phyloP scores from a whole-genome alignment of 2,329 filamentous ascomycete species.

The Cyanodermella asteris region DNA sequence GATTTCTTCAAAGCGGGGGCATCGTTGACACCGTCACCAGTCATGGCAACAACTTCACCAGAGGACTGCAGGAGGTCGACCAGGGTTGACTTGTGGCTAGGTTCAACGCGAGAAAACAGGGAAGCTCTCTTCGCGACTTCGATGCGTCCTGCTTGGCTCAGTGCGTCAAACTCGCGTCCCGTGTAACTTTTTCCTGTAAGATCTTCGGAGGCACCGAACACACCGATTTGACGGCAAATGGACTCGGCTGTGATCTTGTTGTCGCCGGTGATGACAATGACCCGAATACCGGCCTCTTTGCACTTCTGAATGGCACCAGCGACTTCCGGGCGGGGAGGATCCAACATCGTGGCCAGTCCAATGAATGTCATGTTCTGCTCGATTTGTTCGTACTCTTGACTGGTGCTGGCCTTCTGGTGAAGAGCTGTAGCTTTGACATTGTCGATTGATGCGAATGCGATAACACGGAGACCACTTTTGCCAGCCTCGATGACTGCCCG shows the following conservation, averaged over 20 bases:
- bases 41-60: conserved; percentile 96
- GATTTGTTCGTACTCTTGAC: conserved; percentile 61
- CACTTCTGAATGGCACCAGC: conserved; percentile 69
- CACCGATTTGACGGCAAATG: conserved; percentile 90
- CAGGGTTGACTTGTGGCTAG: conserved; percentile 88
- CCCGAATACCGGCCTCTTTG: conserved; percentile 78
- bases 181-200: conserved; percentile 84
- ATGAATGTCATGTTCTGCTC: conserved; percentile 90
- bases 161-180: conserved; percentile 77
- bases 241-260: conserved; percentile 95
- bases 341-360: conserved; percentile 86
- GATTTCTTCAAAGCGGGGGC: conserved; percentile 95
- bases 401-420: conserved; percentile 53
- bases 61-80: conserved; percentile 87
- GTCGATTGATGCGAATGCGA: conserved; percentile 72
- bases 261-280: conserved; percentile 95
- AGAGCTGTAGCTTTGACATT: conserved; percentile 50
- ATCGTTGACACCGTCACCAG: conserved; percentile 95
- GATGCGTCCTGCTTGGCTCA: conserved; percentile 58
- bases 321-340: conserved; percentile 86
- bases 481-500: conserved; percentile 76
- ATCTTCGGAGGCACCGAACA: conserved; percentile 66
- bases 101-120: conserved; percentile 89
- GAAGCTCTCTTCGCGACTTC: conserved; percentile 68
- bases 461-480: conserved; percentile 79